These are phyloP conservation scores for Boletus pseudopeckii DNA, from an alignment of 768 basidiomycete genomes.

Conservation along the genomic window DNA sequence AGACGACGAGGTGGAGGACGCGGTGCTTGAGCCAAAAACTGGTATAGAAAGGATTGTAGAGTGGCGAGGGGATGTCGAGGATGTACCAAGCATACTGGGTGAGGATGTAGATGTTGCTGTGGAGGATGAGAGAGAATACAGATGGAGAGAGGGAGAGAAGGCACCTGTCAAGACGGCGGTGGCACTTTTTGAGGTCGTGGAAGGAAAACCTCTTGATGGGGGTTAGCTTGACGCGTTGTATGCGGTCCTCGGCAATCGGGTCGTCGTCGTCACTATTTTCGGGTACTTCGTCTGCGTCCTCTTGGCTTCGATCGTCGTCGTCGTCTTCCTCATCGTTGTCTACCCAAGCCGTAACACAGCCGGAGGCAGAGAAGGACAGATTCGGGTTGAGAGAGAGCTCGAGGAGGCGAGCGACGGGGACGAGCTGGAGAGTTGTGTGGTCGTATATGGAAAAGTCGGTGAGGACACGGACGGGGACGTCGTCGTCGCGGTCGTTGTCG, in stretches of 20 bases:
- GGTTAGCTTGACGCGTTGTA: slow-evolving; percentile 38
- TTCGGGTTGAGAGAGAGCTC: slow-evolving; percentile 22
- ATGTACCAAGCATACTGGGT: slow-evolving; percentile 72
- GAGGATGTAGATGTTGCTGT: slow-evolving; percentile 61
- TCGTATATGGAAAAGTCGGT: slow-evolving; percentile 55
- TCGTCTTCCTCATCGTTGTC: slow-evolving; percentile 32
- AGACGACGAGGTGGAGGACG: slow-evolving; percentile 47
- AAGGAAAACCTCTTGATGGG: slow-evolving; percentile 46
- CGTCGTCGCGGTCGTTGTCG: slow-evolving; percentile 29
- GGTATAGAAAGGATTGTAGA: slow-evolving; percentile 45
- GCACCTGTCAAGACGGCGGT: slow-evolving; percentile 43
- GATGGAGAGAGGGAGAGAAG: background rate
- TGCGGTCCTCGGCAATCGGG: slow-evolving; percentile 3
- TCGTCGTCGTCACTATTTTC: slow-evolving; percentile 1
- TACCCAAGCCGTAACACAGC: slow-evolving; percentile 36
- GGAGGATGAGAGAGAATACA: slow-evolving; percentile 9
- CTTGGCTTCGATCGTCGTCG: slow-evolving; percentile 21
- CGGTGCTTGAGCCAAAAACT: slow-evolving; percentile 50
- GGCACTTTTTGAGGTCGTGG: slow-evolving; percentile 36
- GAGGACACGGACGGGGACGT: slow-evolving; percentile 56
- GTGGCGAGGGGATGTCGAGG: slow-evolving; percentile 44
- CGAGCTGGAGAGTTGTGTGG: slow-evolving; percentile 31
- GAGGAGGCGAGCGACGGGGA: slow-evolving; percentile 41
- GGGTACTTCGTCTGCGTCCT: slow-evolving; percentile 15
- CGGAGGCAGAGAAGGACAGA: slow-evolving; percentile 36